Evolutionary conservation across 805 yeast species (phyloP), one percentile per base, ranked within the genome.

Genomic region (Ogataea paradorogensis): DNA sequence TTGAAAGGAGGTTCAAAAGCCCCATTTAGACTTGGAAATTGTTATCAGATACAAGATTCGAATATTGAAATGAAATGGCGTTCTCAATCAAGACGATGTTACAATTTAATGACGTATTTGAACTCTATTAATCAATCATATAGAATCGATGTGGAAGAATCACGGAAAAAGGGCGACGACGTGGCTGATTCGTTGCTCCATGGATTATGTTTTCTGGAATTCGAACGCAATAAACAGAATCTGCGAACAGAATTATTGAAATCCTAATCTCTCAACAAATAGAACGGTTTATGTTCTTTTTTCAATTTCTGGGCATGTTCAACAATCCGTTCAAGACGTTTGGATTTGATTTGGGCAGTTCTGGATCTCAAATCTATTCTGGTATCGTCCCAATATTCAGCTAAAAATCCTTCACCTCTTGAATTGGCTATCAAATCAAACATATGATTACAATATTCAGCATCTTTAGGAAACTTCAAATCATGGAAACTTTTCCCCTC

Each of bases 121-220:
- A 62, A 62, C 40, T 29, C 38, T 4, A 15, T 40, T 5, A 54
- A 55, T 27, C 14, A 13, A 1, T 11, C n/a, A 4, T 33, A 43
- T 22, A 33, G 27, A 24, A 45, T 36, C 10, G 32, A 44, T 4
- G 24, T 40, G 7, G 42, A 35, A 18, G 48, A 45, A 15, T 26
- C 37, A 7, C 54, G 52, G 3, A 47, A 42, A 22, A 82, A 82
- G 53, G 73, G 74, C 30, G 90, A 82, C 54, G 90, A 82, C 55
- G 61, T 82, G 40, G 74, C 80, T 7, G 90, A 82, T 55, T 69
- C 82, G 1, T 61, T 82, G n/a, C 59, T 82, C 11, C 86, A 82
- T 55, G 84, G 77, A 1, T 43, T 80, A 2, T 67, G 75, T 1
- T 73, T 76, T 68, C 37, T 65, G 10, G 52, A 61, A 9, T 78